phyloP scores from a whole-genome alignment of 2,329 filamentous ascomycete genomes.

The Microdochium nivale region DNA sequence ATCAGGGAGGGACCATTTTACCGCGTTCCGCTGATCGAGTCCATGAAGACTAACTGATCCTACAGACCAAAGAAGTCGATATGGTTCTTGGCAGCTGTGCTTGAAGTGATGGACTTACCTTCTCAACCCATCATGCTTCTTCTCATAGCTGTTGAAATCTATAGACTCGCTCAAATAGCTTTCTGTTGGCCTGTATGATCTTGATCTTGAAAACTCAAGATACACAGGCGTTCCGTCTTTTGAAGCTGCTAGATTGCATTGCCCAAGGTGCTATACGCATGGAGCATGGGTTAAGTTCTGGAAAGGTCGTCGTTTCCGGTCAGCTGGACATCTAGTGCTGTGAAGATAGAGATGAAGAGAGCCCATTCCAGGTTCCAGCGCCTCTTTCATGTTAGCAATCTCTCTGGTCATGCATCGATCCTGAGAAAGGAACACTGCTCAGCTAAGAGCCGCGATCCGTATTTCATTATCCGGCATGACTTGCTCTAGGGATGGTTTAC shows the following conservation, averaged over 20 bases:
- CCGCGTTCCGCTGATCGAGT: not conserved
- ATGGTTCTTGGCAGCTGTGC: no score
- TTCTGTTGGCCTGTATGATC: not conserved
- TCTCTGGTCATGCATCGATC: conserved; percentile 10
- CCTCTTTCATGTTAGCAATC: conserved; percentile 12
- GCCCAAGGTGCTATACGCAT: not conserved
- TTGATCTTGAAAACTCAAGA: not conserved
- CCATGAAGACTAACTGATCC: not conserved
- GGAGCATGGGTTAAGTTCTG: not conserved
- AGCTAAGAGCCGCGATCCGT: conserved; percentile 33
- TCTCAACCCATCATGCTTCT: no score
- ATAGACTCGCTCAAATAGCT: no score
- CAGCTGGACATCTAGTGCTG: not conserved
- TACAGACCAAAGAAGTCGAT: not conserved
- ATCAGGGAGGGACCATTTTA: not conserved
- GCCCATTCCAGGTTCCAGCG: conserved; percentile 9
- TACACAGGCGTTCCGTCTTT: not conserved
- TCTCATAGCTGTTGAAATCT: no score
- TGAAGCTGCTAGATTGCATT: not conserved
- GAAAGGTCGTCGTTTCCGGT: not conserved
- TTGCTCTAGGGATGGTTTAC: not conserved
- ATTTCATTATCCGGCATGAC: conserved; percentile 22
- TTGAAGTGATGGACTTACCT: not conserved
- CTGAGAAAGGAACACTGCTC: conserved; percentile 32
- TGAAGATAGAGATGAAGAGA: conserved; percentile 5